A percentile compares a stretch with the other conserved stretches of the same genome.
These are phyloP conservation scores for Krasilnikovozyma curviuscula DNA, from an alignment of 768 basidiomycete genomes.

Conservation along the genomic window DNA sequence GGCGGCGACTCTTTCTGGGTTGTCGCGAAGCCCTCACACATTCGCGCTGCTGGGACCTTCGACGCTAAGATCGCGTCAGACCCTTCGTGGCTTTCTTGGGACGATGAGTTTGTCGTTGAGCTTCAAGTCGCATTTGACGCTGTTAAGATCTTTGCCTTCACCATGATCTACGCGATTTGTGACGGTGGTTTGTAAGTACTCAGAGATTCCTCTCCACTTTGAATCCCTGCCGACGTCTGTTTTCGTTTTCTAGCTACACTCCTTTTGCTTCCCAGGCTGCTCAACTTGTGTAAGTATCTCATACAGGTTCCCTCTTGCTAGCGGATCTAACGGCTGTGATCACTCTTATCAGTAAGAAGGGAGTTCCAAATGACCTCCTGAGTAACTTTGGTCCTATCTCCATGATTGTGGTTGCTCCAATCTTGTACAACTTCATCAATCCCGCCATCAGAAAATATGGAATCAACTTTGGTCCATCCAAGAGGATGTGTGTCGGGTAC, in stretches of 20 bases:
- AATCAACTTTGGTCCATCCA: slow-evolving; percentile 18
- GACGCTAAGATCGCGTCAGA: slow-evolving; percentile 14
- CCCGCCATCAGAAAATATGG: slow-evolving; percentile 17
- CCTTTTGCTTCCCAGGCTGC: slow-evolving; percentile 19
- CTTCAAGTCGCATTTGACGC: slow-evolving; percentile 18
- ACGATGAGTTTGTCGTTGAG: slow-evolving; percentile 24
- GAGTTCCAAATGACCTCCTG: slow-evolving; percentile 20
- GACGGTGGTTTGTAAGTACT: not conserved
- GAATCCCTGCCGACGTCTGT: slow-evolving; percentile 21
- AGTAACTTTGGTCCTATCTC: slow-evolving; percentile 22
- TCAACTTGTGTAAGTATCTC: too few species aligned
- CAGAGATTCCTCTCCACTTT: slow-evolving; percentile 2
- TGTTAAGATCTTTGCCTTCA: slow-evolving; percentile 19
- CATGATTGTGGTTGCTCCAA: slow-evolving; percentile 19
- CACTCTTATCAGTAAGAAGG: too few species aligned
- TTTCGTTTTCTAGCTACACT: slow-evolving; percentile 19
- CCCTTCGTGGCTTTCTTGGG: slow-evolving; percentile 18
- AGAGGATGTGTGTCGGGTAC: slow-evolving; percentile 14
- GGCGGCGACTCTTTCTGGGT: slow-evolving; percentile 22
- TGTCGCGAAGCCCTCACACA: slow-evolving; percentile 20
- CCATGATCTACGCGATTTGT: not conserved
- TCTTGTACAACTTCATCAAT: slow-evolving; percentile 21
- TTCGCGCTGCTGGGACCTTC: too few species aligned
- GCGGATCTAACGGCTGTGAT: too few species aligned
- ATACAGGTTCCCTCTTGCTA: too few species aligned